Evolutionary conservation across 306 rosid genomes (phyloP).

Genomic region (Rubus idaeus): DNA sequence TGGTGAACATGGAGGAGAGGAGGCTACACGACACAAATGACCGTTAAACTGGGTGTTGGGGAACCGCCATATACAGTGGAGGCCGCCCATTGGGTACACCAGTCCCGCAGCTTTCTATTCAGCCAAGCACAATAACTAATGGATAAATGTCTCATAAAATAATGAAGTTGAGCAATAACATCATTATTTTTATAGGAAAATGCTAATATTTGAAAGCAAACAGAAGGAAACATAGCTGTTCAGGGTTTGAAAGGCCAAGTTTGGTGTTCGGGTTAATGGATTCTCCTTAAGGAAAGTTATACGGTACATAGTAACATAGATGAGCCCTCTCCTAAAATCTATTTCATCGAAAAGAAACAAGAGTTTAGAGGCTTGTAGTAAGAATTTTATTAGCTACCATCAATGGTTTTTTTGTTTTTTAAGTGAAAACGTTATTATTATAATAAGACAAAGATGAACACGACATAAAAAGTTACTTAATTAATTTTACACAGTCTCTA

Average conservation of each 20-base stretch:
- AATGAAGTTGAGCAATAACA: not conserved
- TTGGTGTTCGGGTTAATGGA: not conserved
- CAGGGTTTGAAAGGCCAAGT: not conserved
- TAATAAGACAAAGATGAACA: too few relatives aligned
- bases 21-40: conserved; percentile 19
- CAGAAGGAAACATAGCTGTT: not conserved
- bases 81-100: conserved; percentile 43
- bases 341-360: too few relatives aligned
- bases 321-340: too few relatives aligned
- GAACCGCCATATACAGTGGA: conserved; percentile 38
- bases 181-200: not conserved
- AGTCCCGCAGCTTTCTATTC: not conserved
- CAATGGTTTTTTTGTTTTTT: too few relatives aligned
- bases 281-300: not conserved
- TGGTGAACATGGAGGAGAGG: conserved; percentile 22
- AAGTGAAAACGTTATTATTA: too few relatives aligned
- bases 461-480: too few relatives aligned
- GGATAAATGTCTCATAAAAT: conserved; percentile 4
- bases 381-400: too few relatives aligned
- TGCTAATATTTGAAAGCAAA: not conserved
- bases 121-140: not conserved
- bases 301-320: too few relatives aligned
- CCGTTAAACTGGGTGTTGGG: conserved; percentile 20
- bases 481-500: too few relatives aligned
- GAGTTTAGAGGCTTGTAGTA: too few relatives aligned